These are phyloP conservation scores for Cicer chorassanicum DNA, from an alignment of 306 rosid species.

Conservation along the genomic window DNA sequence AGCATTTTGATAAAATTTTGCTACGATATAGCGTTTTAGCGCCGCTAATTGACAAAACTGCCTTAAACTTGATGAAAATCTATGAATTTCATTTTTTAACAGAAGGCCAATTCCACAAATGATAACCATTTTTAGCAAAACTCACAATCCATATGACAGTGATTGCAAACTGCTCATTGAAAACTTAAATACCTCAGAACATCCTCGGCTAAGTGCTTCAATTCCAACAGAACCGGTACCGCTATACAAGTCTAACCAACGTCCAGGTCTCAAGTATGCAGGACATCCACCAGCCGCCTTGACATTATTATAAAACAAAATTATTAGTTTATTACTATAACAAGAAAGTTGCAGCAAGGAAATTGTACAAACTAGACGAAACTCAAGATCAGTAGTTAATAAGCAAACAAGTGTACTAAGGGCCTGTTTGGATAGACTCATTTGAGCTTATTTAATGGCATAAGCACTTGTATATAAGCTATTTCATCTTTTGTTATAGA, in stretches of 20 bases:
- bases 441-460: neutral
- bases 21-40: no score
- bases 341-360: constrained; percentile 3
- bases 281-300: constrained; percentile 98
- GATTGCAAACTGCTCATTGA: constrained; percentile 27
- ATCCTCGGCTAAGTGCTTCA: constrained; percentile 94
- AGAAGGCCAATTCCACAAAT: constrained; percentile 7
- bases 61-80: constrained; percentile 28
- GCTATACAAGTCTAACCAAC: constrained; percentile 96
- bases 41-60: no score
- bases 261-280: constrained; percentile 86
- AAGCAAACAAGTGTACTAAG: constrained; percentile 8
- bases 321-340: constrained; percentile 31
- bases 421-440: neutral
- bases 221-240: constrained; percentile 99
- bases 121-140: constrained; percentile 11
- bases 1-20: no score
- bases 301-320: constrained; percentile 41
- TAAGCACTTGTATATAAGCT: neutral
- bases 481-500: no score
- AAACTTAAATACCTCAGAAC: constrained; percentile 78
- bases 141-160: constrained; percentile 27
- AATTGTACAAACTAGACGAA: constrained; percentile 27
- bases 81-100: constrained; percentile 3
- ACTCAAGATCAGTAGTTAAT: constrained; percentile 1